Evolutionary conservation across 106 monocot genomes (phyloP), one percentile per base, ranked within the genome.

Genomic region (Dendrobium nobile): DNA sequence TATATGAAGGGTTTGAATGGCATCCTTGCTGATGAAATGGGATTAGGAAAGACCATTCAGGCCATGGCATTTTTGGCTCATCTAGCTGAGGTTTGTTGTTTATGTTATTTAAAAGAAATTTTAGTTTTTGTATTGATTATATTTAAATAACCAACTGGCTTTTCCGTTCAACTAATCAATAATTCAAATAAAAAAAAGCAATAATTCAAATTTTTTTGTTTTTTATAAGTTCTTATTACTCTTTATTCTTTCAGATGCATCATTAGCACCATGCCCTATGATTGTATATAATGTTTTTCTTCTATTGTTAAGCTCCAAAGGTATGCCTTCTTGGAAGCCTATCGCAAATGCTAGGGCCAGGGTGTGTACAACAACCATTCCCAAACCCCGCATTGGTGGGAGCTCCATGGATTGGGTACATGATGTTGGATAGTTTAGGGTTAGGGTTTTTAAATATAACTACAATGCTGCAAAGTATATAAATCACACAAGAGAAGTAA

Each of bases 11-110:
- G 95, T 81, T 90, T 98, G 78, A 98, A 98, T 87, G 95, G 98
- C 55, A 98, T 98, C 54, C 92, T 98, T 86, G 98, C 98, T 78
- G 98, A 95, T 78, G 98, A 98, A 87, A 98, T 98, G 98, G 98
- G 98, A 11, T 92, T 98, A 74, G 98, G 98, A 78, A 98, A 98
- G 87, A 98, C 95, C 37, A 95, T 98, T 78, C 98, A 98, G 80
- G 98, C 98, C 43, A 98, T 98, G 95, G 95, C 94, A 47, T 95
- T 98, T 85, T 85, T 98, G 77, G 92, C 94, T 78, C 92, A 98
- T 95, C 88, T 98, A 78, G 98, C 98, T 83, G 98, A 98, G 95
- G 98, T 98, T 59, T 54, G 88, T 64, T 16, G 54, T 67, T 59
- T 77, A 22, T 37, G 2, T 24, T 55, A 24, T 4, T 4, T 27